phyloP scores from a whole-genome alignment of 176 grass and related monocot genomes.

The Triticum dicoccoides region DNA sequence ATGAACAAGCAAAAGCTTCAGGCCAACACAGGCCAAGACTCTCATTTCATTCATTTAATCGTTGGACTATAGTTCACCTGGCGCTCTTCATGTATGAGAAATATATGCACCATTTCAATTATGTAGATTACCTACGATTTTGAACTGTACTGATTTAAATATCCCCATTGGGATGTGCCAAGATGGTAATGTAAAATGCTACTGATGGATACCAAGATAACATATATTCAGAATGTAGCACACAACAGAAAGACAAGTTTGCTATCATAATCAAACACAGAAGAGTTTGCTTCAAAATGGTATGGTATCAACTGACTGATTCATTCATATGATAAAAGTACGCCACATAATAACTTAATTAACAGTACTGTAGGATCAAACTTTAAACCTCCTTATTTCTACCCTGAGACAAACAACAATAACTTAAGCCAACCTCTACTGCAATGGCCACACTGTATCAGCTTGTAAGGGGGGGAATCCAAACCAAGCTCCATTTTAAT shows the following conservation, averaged over 20 bases:
- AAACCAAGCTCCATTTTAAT: neutral
- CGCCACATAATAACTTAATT: neutral
- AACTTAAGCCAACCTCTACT: constrained; percentile 27
- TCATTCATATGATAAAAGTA: constrained; percentile 5
- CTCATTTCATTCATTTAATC: neutral
- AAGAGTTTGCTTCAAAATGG: neutral
- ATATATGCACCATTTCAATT: neutral
- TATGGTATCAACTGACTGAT: neutral
- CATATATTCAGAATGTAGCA: neutral
- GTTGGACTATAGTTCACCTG: neutral
- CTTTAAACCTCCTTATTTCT: constrained; percentile 43
- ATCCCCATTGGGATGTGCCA: neutral
- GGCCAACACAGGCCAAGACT: no score
- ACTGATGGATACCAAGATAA: neutral
- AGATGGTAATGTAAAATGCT: neutral
- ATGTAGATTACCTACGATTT: neutral
- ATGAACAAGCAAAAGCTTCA: neutral
- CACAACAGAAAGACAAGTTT: neutral
- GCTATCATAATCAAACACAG: neutral
- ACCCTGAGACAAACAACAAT: constrained; percentile 2
- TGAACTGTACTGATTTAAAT: neutral
- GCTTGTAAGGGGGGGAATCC: neutral
- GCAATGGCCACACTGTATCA: constrained; percentile 24
- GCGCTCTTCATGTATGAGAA: neutral
- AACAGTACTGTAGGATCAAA: constrained; percentile 27